A percentile compares a stretch with the other conserved stretches of the same genome.
Evolutionary conservation across 2,329 filamentous ascomycete species (phyloP).

Genomic region (Arthrobotrys pseudoclavata): DNA sequence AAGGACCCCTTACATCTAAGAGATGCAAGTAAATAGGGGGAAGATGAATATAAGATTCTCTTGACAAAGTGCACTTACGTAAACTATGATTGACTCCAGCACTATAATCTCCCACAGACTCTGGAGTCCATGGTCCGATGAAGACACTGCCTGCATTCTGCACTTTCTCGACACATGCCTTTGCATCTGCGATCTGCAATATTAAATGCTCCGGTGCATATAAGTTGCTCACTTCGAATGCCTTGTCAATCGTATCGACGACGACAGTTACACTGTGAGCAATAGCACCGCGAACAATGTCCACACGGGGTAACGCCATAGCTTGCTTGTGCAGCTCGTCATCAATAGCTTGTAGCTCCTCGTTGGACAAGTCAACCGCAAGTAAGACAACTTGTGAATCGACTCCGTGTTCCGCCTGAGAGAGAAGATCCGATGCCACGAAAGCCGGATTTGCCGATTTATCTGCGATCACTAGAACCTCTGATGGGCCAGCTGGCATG

Average conservation of each 20-base stretch:
- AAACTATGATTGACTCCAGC: slow-evolving; percentile 97
- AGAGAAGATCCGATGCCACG: slow-evolving; percentile 92
- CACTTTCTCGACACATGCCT: slow-evolving; percentile 80
- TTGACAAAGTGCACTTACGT: slow-evolving; percentile 74
- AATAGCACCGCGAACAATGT: slow-evolving; percentile 92
- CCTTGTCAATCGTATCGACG: slow-evolving; percentile 78
- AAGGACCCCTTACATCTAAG: slow-evolving; percentile 1
- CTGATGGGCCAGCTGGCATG: slow-evolving; percentile 97
- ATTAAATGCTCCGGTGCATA: slow-evolving; percentile 98
- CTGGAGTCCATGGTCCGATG: slow-evolving; percentile 94
- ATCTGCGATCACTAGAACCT: slow-evolving; percentile 96
- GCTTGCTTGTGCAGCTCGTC: slow-evolving; percentile 91
- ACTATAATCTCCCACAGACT: slow-evolving; percentile 97
- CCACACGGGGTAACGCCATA: slow-evolving; percentile 85
- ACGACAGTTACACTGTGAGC: slow-evolving; percentile 90
- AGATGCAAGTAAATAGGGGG: slow-evolving; percentile 24
- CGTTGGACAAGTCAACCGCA: slow-evolving; percentile 81
- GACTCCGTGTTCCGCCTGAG: slow-evolving; percentile 95
- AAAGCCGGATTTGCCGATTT: slow-evolving; percentile 89
- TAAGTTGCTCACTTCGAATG: slow-evolving; percentile 86
- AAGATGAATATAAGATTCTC: not conserved
- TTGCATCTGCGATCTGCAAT: slow-evolving; percentile 84
- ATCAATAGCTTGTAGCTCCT: slow-evolving; percentile 84
- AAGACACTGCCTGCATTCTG: slow-evolving; percentile 97
- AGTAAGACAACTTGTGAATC: slow-evolving; percentile 96